Conservation (phyloP, 1,284 basidiomycete genomes). For the Cryptococcus sp. region DNA sequence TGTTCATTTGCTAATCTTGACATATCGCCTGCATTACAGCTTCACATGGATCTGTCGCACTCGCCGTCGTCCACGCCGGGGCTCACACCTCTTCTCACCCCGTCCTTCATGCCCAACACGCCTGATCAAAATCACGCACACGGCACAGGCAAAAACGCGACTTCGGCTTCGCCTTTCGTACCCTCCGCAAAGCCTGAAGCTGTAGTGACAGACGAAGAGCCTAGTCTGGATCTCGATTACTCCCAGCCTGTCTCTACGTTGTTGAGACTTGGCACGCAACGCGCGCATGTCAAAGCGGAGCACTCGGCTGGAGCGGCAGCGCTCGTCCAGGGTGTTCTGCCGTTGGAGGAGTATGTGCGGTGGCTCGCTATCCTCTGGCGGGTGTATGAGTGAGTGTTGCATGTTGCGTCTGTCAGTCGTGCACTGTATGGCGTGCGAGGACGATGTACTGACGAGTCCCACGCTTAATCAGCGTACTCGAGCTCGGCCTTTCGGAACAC, state of each 20-base stretch:
- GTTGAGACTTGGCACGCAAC: constrained; percentile 62
- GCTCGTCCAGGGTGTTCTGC: constrained; percentile 64
- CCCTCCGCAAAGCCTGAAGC: not conserved
- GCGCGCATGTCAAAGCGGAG: constrained; percentile 65
- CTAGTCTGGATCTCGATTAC: constrained; percentile 41
- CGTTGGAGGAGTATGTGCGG: constrained; percentile 66
- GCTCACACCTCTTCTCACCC: constrained; percentile 14
- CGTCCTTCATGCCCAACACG: constrained; percentile 30
- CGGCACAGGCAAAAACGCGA: not conserved
- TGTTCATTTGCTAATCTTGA: constrained; percentile 18
- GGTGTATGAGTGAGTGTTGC: constrained; percentile 67
- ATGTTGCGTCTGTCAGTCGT: not conserved
- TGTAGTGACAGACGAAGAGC: not conserved
- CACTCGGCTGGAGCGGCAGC: constrained; percentile 64
- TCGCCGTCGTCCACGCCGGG: constrained; percentile 7
- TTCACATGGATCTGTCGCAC: constrained; percentile 7
- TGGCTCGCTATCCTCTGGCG: constrained; percentile 76
- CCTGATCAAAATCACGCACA: constrained; percentile 5
- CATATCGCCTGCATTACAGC: constrained; percentile 4
- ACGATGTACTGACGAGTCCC: not conserved
- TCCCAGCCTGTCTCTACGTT: constrained; percentile 51
- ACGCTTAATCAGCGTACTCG: constrained; percentile 59
- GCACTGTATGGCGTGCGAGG: not conserved
- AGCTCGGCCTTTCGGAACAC: constrained; percentile 66
- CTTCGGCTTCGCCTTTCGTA: constrained; percentile 3